A percentile compares a stretch with the other conserved stretches of the same genome.
Evolutionary conservation across 352 stramenopile species (phyloP).

Genomic region (Stramenopiles sp.): DNA sequence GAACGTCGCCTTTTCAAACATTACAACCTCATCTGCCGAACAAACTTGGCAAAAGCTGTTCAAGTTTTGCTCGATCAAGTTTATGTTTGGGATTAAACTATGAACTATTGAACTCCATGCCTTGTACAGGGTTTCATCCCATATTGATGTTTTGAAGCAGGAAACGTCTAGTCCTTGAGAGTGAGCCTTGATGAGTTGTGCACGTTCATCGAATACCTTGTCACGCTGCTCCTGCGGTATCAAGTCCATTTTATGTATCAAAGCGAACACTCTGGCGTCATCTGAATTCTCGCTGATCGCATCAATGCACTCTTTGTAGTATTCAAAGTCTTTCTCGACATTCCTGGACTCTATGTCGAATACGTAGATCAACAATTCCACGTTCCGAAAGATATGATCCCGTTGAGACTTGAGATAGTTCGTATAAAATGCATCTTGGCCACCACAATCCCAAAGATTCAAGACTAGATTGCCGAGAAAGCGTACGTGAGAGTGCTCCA

Average conservation of each 20-base stretch:
- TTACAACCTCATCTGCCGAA: slow-evolving; percentile 81
- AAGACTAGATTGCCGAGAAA: slow-evolving; percentile 95
- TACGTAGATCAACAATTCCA: slow-evolving; percentile 95
- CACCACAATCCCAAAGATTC: slow-evolving; percentile 98
- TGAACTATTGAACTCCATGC: slow-evolving; percentile 98
- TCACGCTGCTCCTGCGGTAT: slow-evolving; percentile 51
- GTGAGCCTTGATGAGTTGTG: slow-evolving; percentile 69
- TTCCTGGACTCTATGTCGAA: slow-evolving; percentile 89
- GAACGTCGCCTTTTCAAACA: slow-evolving; percentile 96
- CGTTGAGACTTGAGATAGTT: slow-evolving; percentile 96
- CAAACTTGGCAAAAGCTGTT: slow-evolving; percentile 90
- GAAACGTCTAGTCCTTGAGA: slow-evolving; percentile 51
- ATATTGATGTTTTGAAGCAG: slow-evolving; percentile 95
- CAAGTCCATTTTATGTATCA: slow-evolving; percentile 99
- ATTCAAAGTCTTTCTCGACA: slow-evolving; percentile 83
- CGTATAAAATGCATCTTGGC: slow-evolving; percentile 95
- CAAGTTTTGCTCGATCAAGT: slow-evolving; percentile 79
- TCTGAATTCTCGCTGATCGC: slow-evolving; percentile 94
- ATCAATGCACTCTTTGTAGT: slow-evolving; percentile 89
- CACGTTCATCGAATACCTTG: slow-evolving; percentile 80
- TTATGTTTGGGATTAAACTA: slow-evolving; percentile 96
- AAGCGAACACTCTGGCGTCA: slow-evolving; percentile 93
- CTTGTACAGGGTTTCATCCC: slow-evolving; percentile 97
- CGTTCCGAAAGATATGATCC: slow-evolving; percentile 96
- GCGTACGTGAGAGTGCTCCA: slow-evolving; percentile 69